Evolutionary conservation across 768 basidiomycete genomes (phyloP), one percentile per base, ranked within the genome.

Genomic region (Sutorius australiensis): DNA sequence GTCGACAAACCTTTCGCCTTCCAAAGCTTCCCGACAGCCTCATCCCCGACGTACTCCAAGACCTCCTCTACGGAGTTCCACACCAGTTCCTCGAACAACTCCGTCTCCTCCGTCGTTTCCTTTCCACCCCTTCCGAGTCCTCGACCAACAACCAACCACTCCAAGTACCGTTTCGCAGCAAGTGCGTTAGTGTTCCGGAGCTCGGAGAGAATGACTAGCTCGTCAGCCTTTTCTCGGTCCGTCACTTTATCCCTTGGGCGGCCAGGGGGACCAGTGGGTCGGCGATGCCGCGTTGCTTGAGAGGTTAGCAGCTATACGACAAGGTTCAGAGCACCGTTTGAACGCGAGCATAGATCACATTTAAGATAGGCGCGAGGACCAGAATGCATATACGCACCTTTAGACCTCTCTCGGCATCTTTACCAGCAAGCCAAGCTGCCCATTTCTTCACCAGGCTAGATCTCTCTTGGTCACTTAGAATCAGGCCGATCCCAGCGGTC

Each of bases 361-460:
- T 28, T 33, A 14, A 44, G 39, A 27, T 5, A 41, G 13, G 19
- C 1, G 13, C 21, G 6, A 6, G 8, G n/a, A 43, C 40, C 10
- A 6, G 37, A 21, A 41, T 33, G 14, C 16, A 36, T 43, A 39
- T 41, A 60, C 65, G 43, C 55, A 89, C 92, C 73, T 83, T 82
- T 24, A 97, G 67, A 5, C 86, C 92, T 40, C 78, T 80, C 24
- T 87, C 83, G 0, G 82, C 73, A 67, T 90, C 83, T 34, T 78
- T 77, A 58, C 78, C 80, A 3, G 84, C 77, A 19, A 97, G 70
- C 93, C 94, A 95, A 8, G 90, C 70, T 3, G 81, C 87, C 84
- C 92, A 94, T 47, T 80, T 77, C 55, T 87, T 83, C 5, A 83
- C 80, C 48, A 92, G 62, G 3, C 72, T 62, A 24, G 80, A 61